Conservation (phyloP, 257 asterid genomes). For the Vinca minor region DNA sequence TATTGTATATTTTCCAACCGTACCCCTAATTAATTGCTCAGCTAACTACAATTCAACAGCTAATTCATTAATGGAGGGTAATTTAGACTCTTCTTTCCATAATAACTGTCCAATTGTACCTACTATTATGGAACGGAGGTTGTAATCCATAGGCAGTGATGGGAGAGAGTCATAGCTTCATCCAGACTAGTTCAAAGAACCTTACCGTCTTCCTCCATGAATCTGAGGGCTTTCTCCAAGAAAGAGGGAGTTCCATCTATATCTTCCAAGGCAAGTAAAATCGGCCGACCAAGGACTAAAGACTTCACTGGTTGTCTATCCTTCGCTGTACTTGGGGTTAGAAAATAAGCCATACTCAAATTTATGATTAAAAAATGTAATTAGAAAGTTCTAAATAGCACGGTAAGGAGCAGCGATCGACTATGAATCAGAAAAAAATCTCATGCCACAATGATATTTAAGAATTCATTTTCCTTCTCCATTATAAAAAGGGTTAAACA, state of each 20-base stretch:
- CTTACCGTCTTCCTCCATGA: conserved; percentile 85
- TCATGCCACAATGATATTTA: neutral
- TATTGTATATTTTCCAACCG: no score
- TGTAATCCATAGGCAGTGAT: no score
- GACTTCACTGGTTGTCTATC: conserved; percentile 71
- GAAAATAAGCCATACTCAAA: conserved; percentile 3
- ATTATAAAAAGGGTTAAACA: neutral
- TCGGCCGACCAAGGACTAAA: conserved; percentile 79
- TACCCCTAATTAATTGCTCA: no score
- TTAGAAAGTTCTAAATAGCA: neutral
- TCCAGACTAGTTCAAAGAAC: conserved; percentile 5
- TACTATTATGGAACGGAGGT: no score
- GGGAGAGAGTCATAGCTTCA: neutral
- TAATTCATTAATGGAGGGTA: no score
- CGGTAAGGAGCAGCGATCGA: neutral
- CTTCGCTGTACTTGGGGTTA: conserved; percentile 36
- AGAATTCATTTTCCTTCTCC: neutral
- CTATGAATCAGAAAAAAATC: neutral
- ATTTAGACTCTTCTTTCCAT: no score
- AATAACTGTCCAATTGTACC: no score
- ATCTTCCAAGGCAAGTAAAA: conserved; percentile 96
- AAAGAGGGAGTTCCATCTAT: conserved; percentile 95
- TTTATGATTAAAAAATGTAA: neutral
- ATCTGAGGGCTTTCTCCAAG: conserved; percentile 92
- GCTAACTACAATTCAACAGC: no score